Base-by-base conservation (phyloP, 495 filamentous ascomycete species). In the Thermochaetoides thermophila region DNA sequence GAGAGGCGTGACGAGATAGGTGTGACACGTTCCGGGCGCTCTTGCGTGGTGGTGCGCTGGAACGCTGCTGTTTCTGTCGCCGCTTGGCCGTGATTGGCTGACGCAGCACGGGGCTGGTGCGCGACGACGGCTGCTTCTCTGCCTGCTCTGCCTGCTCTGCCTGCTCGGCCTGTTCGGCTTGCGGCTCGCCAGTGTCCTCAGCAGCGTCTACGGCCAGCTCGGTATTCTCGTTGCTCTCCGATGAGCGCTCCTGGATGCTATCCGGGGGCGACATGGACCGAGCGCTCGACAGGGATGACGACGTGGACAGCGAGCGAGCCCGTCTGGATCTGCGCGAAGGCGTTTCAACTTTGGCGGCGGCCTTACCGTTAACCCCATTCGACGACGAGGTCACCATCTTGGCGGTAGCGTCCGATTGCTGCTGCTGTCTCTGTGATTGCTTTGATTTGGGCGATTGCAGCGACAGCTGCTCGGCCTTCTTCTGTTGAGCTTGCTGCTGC, bases 1-100 rank as follows among this genome's bases (percentile, higher is more conserved):
- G 26, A 35, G 57, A 34, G 14, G 42, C 33, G 39, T 50, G 22
- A 35, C 45, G 15, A 4, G 41, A 28, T 13, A 24, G 20, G 42
- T 38, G 38, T 33, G 46, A 39, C 36, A 54, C 54, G 25, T 55
- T 58, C 33, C 51, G 46, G 48, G 47, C 49, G n/a, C n/a, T n/a
- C 41, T 57, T 62, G 34, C 45, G 43, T 25, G 44, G n/a, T n/a
- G n/a, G 27, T 29, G 45, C 49, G 32, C 37, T 37, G 27, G 45
- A 44, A 17, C 48, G 42, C 6, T 11, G 21, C 6, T 11, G 21
- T 11, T 24, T 24, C n/a, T n/a, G n/a, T 19, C 48, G 48, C 26
- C 44, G 46, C 35, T 43, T 45, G 34, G 40, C 39, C 34, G 45
- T 50, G 25, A 55, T 45, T 43, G 50, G 49, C 32, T 44, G 44